Base-by-base conservation (phyloP, 805 yeast genomes). In the Hanseniaspora guilliermondii region DNA sequence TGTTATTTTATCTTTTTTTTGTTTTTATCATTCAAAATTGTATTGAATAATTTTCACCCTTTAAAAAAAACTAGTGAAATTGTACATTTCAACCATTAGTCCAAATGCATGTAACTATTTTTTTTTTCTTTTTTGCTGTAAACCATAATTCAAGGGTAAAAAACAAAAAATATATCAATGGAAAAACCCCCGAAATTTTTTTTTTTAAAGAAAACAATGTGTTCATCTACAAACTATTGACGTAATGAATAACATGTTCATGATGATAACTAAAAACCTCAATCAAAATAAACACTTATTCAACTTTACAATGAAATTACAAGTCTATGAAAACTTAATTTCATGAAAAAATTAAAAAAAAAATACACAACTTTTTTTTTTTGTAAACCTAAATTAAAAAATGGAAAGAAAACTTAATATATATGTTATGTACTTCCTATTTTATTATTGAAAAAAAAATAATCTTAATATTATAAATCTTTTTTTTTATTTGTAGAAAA, bases 341-440 rank as follows among this genome's bases (percentile, higher is more conserved):
- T 12, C 19, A 4, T 38, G 14, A 17, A 19, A 19, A 19, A n/a
- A n/a, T n/a, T n/a, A n/a, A n/a, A 38, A 17, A 39, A 39, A 39
- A 11, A 39, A 39, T 6, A 39, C 19, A 14, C n/a, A 6, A 7
- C 30, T 32, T 30, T 44, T 47, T 47, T 47, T 52, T 49, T 52
- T 52, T 44, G 49, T 52, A 52, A 44, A 52, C 49, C 49, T 52
- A 52, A 52, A 44, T 42, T 42, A 52, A 52, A 52, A 52, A 52
- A 44, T 39, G 46, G 48, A 52, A 44, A 44, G 49, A 44, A 32
- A 35, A 24, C 37, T 30, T 27, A 41, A 41, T 41, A 52, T 36
- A 52, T 44, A 52, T 24, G 37, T 41, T 42, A 49, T 32, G 17
- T 25, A 39, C 46, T 40, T 49, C 33, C 53, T 40, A 40, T 41